A percentile compares a stretch with the other conserved stretches of the same genome.
Conservation (phyloP, 2,329 filamentous ascomycete species). For the Capronia coronata region DNA sequence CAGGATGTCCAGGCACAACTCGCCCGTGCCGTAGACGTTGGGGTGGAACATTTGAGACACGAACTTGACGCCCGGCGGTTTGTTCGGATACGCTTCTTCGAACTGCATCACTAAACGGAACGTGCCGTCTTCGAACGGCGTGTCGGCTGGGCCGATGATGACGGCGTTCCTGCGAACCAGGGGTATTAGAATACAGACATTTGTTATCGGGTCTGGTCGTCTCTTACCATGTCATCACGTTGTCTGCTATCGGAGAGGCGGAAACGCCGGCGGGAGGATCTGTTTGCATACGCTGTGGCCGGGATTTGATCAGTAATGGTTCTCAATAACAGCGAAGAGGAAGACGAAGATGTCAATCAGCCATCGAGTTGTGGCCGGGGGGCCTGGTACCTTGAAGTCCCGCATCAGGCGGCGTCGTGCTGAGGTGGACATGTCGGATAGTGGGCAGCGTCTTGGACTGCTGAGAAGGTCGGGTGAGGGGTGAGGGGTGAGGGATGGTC, state of each 20-base stretch:
- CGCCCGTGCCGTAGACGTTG: conserved; percentile 94
- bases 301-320: conserved; percentile 1
- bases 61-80: conserved; percentile 95
- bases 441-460: background rate
- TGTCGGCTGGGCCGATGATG: conserved; percentile 94
- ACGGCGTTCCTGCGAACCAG: conserved; percentile 76
- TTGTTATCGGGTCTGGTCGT: too few relatives aligned
- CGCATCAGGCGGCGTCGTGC: conserved; percentile 95
- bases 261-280: conserved; percentile 96
- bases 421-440: conserved; percentile 69
- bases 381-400: conserved; percentile 81
- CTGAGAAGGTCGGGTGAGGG: background rate
- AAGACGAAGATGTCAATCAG: too few relatives aligned
- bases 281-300: conserved; percentile 89
- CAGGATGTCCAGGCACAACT: conserved; percentile 91
- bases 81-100: conserved; percentile 97
- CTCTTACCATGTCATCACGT: conserved; percentile 89
- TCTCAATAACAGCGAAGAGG: background rate
- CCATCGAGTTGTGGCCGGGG: background rate
- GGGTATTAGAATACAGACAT: too few relatives aligned
- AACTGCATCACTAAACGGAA: conserved; percentile 99
- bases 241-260: conserved; percentile 89
- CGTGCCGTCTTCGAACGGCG: conserved; percentile 95
- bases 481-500: background rate
- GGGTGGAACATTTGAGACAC: conserved; percentile 99